These are phyloP conservation scores for Silene coronaria DNA, from an alignment of 179 eudicot species.

Conservation along the genomic window DNA sequence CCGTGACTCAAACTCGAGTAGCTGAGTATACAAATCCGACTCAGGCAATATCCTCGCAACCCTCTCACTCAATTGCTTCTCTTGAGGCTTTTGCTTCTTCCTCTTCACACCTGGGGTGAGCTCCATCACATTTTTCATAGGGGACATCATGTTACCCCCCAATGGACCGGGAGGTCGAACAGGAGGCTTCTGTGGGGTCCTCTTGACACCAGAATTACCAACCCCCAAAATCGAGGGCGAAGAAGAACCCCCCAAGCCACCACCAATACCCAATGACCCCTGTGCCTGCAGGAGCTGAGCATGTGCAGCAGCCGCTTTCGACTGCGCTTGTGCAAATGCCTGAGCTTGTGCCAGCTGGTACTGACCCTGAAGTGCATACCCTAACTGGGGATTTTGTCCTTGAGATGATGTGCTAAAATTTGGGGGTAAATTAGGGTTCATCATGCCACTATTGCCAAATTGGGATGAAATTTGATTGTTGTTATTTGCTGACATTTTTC, in stretches of 20 bases:
- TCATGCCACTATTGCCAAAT: constrained; percentile 47
- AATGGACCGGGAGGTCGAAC: constrained; percentile 55
- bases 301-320: constrained; percentile 33
- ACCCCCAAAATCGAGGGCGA: constrained; percentile 44
- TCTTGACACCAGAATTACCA: constrained; percentile 40
- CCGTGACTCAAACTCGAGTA: constrained; percentile 91
- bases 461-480: constrained; percentile 52
- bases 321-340: constrained; percentile 42
- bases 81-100: constrained; percentile 77
- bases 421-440: constrained; percentile 41
- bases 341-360: constrained; percentile 60
- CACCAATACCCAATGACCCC: constrained; percentile 45
- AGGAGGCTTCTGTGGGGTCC: constrained; percentile 61
- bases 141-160: constrained; percentile 40
- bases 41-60: constrained; percentile 83
- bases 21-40: constrained; percentile 87
- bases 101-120: constrained; percentile 60
- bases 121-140: constrained; percentile 60
- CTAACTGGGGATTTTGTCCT: constrained; percentile 44
- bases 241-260: constrained; percentile 32
- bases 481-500: constrained; percentile 30
- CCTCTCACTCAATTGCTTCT: constrained; percentile 62
- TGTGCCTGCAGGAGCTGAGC: constrained; percentile 58
- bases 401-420: constrained; percentile 45
- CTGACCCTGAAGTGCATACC: constrained; percentile 48